Base-by-base conservation (phyloP, 2,329 filamentous ascomycete species). In the Colletotrichum echinochloae region DNA sequence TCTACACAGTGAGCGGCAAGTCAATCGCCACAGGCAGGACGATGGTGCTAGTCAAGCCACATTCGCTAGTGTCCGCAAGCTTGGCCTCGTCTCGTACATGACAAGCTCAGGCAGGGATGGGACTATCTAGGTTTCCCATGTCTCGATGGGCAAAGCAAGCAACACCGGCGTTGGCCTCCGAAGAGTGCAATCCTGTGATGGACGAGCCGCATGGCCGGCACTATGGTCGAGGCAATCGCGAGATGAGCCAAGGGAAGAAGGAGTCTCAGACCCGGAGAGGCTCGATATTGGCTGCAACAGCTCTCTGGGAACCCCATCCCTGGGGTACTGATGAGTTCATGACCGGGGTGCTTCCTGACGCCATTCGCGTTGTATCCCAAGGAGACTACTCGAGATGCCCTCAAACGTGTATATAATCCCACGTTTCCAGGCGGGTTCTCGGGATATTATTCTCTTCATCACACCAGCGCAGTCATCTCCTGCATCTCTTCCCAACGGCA, bases 191-290 rank as follows among this genome's bases (percentile, higher is more conserved):
- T 18, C 41, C 60, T 28, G 46, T 35, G 51, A 46, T 56, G 35
- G 46, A 54, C 33, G n/a, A 18, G 33, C 63, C 49, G 57, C 46
- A 59, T 48, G 51, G 51, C 33, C 67, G 18, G 35, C 35, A 71
- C 51, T 68, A 71, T 71, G 44, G 44, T 26, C 63, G 68, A 68
- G 37, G 68, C 64, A 70, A 71, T 71, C 49, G 59, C 68, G 64
- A 71, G 52, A 71, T 71, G 68, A 60, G n/a, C 65, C 64, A 71
- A 71, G 68, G 68, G 68, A 71, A 67, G 49, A 46, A 63, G 64
- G 59, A 63, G 57, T 68, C 65, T 71, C 18, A 68, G 68, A 68
- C 68, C 59, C 28, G 23, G 51, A 55, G 23, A 59, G 57, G 52
- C 64, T 57, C 52, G 64, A 62, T 63, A 35, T 46, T 63, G 57